These are phyloP conservation scores for Hypocreales sp. DNA, from an alignment of 2,329 filamentous ascomycete genomes.

Conservation along the genomic window DNA sequence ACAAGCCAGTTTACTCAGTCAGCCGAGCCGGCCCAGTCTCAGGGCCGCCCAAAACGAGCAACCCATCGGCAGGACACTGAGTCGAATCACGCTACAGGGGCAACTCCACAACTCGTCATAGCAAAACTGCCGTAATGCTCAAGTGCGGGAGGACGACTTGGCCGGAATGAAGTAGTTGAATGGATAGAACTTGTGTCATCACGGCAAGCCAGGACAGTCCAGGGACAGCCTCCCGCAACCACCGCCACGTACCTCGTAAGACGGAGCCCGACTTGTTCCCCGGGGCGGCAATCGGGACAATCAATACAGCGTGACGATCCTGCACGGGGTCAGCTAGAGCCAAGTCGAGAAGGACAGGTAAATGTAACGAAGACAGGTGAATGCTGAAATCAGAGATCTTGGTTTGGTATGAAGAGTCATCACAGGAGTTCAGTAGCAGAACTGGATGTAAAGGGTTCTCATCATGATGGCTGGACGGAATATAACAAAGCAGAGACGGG, in stretches of 20 bases:
- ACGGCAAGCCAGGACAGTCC: slow-evolving; percentile 6
- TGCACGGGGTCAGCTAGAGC: too few relatives aligned
- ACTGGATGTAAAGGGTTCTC: slow-evolving; percentile 50
- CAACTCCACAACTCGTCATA: slow-evolving; percentile 68
- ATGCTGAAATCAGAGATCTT: slow-evolving; percentile 44
- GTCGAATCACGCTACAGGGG: slow-evolving; percentile 38
- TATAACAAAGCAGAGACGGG: neutral
- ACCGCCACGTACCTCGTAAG: slow-evolving; percentile 6
- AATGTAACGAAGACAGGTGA: too few relatives aligned
- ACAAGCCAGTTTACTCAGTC: slow-evolving; percentile 58
- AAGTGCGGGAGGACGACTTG: slow-evolving; percentile 62
- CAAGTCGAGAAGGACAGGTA: too few relatives aligned
- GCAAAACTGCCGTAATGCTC: slow-evolving; percentile 26
- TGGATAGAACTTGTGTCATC: slow-evolving; percentile 52
- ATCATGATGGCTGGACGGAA: slow-evolving; percentile 30
- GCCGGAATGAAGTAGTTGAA: slow-evolving; percentile 53
- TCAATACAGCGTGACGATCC: too few relatives aligned
- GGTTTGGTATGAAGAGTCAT: slow-evolving; percentile 53
- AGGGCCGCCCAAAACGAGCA: slow-evolving; percentile 38
- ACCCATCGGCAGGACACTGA: slow-evolving; percentile 32
- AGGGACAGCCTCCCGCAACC: too few relatives aligned
- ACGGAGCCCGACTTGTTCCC: neutral
- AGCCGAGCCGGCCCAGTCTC: slow-evolving; percentile 37
- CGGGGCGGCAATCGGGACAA: too few relatives aligned
- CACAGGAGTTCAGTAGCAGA: slow-evolving; percentile 59